A percentile compares a stretch with the other conserved stretches of the same genome.
These are phyloP conservation scores for Lasiodiplodia hormozganensis DNA, from an alignment of 2,329 filamentous ascomycete species.

Conservation along the genomic window DNA sequence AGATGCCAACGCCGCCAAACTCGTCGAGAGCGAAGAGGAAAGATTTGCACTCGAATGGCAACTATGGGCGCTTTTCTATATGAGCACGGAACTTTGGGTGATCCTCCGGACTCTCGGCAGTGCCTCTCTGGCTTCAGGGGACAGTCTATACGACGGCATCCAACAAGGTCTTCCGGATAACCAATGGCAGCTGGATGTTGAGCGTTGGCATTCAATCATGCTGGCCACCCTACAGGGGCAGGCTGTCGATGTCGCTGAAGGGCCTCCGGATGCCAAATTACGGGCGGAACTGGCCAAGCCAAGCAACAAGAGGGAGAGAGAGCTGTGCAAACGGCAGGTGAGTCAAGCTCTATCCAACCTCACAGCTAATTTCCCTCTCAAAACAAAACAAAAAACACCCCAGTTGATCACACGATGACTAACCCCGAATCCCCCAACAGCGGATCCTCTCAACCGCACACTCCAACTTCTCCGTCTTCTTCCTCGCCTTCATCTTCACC, in stretches of 20 bases:
- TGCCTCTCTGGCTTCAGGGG: too few species aligned
- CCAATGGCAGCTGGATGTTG: slow-evolving; percentile 32
- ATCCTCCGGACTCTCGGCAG: not conserved
- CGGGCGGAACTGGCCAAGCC: not conserved
- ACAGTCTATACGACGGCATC: not conserved
- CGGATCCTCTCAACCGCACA: slow-evolving; percentile 33
- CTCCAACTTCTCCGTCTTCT: slow-evolving; percentile 35
- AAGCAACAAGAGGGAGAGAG: not conserved
- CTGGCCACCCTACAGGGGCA: slow-evolving; percentile 29
- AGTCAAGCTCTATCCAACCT: not conserved
- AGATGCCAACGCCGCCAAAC: too few species aligned
- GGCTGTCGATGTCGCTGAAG: slow-evolving; percentile 21
- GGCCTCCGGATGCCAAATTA: not conserved
- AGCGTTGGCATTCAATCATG: slow-evolving; percentile 24
- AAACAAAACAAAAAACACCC: too few species aligned
- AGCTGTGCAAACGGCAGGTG: not conserved
- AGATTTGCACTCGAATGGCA: too few species aligned
- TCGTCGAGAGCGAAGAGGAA: too few species aligned
- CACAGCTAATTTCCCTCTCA: not conserved
- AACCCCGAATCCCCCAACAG: not conserved
- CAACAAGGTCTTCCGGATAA: slow-evolving; percentile 29
- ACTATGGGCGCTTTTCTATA: too few species aligned
- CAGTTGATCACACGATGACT: not conserved
- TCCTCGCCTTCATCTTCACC: slow-evolving; percentile 36
- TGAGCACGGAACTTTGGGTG: too few species aligned